A percentile compares a stretch with the other conserved stretches of the same genome.
These are phyloP conservation scores for Pycnococcus provasolii DNA, from an alignment of 139 green algal genomes.

Conservation along the genomic window DNA sequence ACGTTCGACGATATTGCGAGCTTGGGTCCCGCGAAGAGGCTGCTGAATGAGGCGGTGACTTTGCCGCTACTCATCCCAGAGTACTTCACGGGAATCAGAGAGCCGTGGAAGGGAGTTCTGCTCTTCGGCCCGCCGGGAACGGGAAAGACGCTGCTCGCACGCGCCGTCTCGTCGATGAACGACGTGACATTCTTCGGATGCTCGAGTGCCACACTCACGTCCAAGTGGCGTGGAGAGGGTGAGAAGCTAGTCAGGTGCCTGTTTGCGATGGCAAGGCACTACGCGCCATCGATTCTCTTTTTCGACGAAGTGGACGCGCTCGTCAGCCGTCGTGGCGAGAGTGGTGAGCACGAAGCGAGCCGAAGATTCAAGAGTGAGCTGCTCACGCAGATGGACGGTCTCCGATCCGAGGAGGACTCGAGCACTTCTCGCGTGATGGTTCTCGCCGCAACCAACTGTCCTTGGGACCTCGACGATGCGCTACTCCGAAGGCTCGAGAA, in stretches of 20 bases:
- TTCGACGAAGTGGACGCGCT: slow-evolving; percentile 98
- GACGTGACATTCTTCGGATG: slow-evolving; percentile 94
- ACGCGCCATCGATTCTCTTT: slow-evolving; percentile 90
- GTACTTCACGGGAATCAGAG: slow-evolving; percentile 21
- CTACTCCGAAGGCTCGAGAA: slow-evolving; percentile 26
- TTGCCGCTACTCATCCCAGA: slow-evolving; percentile 20
- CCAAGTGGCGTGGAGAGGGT: slow-evolving; percentile 97
- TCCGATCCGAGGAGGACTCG: slow-evolving; percentile 2
- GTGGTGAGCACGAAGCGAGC: slow-evolving; percentile 29
- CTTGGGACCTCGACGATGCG: slow-evolving; percentile 30
- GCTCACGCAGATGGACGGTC: slow-evolving; percentile 32
- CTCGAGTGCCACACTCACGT: slow-evolving; percentile 77
- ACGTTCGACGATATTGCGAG: slow-evolving; percentile 21
- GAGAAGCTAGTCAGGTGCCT: slow-evolving; percentile 84
- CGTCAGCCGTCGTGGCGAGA: slow-evolving; percentile 50
- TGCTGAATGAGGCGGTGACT: slow-evolving; percentile 21
- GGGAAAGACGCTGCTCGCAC: slow-evolving; percentile 23
- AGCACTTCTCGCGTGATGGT: slow-evolving; percentile 9
- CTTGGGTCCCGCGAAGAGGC: slow-evolving; percentile 11
- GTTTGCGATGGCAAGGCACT: slow-evolving; percentile 69
- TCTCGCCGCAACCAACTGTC: slow-evolving; percentile 26
- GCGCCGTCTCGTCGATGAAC: slow-evolving; percentile 83
- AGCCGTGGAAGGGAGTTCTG: slow-evolving; percentile 25
- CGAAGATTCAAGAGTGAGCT: slow-evolving; percentile 31
- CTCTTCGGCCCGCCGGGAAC: slow-evolving; percentile 26